Evolutionary conservation across 345 rosid species (phyloP).

Genomic region (Linum usitatissimum): DNA sequence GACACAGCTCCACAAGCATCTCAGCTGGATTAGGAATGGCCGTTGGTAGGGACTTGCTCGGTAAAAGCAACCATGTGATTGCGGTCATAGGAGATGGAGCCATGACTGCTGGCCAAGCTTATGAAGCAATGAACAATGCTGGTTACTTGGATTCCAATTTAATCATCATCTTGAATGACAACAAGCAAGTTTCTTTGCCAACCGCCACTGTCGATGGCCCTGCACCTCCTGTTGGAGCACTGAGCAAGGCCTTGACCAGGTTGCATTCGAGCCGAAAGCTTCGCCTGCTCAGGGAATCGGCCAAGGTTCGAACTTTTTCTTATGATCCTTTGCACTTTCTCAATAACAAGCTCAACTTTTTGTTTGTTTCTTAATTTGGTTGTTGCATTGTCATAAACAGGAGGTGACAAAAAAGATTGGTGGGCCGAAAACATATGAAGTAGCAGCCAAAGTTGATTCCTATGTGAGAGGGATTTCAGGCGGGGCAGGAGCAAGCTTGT

Average conservation of each 20-base stretch:
- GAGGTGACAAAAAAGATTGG: slow-evolving; percentile 30
- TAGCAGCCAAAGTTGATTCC: slow-evolving; percentile 24
- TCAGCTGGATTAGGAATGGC: slow-evolving; percentile 51
- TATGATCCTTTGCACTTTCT: too few relatives aligned
- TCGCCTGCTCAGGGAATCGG: slow-evolving; percentile 26
- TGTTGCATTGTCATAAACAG: slow-evolving; percentile 8
- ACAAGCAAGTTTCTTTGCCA: slow-evolving; percentile 40
- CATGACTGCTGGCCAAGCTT: slow-evolving; percentile 47
- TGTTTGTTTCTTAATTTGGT: too few relatives aligned
- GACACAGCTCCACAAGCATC: slow-evolving; percentile 51
- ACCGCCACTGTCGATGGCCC: slow-evolving; percentile 46
- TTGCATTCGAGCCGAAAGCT: slow-evolving; percentile 23
- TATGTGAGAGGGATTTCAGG: slow-evolving; percentile 17
- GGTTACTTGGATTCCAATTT: slow-evolving; percentile 36
- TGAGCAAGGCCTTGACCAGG: slow-evolving; percentile 25
- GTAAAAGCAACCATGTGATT: slow-evolving; percentile 34
- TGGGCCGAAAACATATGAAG: slow-evolving; percentile 20
- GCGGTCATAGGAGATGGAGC: slow-evolving; percentile 46
- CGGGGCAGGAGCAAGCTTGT: slow-evolving; percentile 20
- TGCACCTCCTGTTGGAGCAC: slow-evolving; percentile 42
- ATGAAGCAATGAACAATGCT: slow-evolving; percentile 48
- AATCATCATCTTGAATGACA: slow-evolving; percentile 40
- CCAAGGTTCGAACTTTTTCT: slow-evolving; percentile 17
- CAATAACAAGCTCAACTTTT: too few relatives aligned
- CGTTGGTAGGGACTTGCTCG: slow-evolving; percentile 38